Percentiles rank a stretch among this genome's conserved stretches.
Evolutionary conservation across 2,329 filamentous ascomycete genomes (phyloP).

Genomic region (Ascocoryne sarcoides): DNA sequence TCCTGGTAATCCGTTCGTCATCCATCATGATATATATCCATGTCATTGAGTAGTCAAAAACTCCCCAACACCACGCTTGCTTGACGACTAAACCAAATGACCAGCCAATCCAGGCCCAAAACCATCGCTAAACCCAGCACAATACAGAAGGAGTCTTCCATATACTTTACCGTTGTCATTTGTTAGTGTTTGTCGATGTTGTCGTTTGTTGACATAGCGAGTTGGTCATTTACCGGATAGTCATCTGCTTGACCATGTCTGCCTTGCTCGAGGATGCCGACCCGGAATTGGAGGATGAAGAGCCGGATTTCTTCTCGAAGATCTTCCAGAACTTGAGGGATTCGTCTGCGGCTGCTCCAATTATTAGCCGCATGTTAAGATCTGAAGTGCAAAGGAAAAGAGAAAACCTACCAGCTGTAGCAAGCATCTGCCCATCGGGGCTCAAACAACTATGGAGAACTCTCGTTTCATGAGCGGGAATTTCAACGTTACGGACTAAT

Average conservation of each 20-base stretch:
- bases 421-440: slow-evolving; percentile 95
- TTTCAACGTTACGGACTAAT: slow-evolving; percentile 93
- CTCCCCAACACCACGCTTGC: slow-evolving; percentile 47
- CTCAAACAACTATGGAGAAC: slow-evolving; percentile 95
- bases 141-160: slow-evolving; percentile 20
- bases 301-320: slow-evolving; percentile 94
- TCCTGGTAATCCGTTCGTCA: no score
- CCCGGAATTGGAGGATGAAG: slow-evolving; percentile 53
- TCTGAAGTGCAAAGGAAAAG: no score
- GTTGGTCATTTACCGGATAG: slow-evolving; percentile 66
- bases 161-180: no score
- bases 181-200: no score
- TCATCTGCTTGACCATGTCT: slow-evolving; percentile 90
- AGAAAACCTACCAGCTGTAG: slow-evolving; percentile 70
- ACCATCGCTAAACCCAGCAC: slow-evolving; percentile 20
- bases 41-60: no score
- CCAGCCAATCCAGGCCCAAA: no score
- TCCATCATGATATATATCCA: no score
- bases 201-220: no score
- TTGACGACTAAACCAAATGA: no score
- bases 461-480: slow-evolving; percentile 92
- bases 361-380: no score
- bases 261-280: slow-evolving; percentile 68
- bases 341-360: slow-evolving; percentile 71
- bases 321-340: slow-evolving; percentile 99